Evolutionary conservation across 495 filamentous ascomycete genomes (phyloP).

Genomic region (Lasiosphaeria hispida): DNA sequence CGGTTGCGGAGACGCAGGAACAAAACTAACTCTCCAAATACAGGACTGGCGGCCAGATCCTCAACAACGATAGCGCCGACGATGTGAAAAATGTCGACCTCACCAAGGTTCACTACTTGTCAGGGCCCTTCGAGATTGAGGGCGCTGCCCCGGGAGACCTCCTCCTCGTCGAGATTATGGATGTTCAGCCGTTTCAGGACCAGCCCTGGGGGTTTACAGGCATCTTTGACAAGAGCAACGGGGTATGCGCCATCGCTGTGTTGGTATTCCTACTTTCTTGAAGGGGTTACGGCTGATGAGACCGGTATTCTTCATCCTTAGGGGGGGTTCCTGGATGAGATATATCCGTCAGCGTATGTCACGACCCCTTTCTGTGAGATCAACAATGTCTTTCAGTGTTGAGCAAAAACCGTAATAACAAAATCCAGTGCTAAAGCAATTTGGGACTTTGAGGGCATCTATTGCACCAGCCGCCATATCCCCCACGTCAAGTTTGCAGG

Average conservation of each 20-base stretch:
- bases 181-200: constrained; percentile 86
- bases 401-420: background rate
- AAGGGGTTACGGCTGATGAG: background rate
- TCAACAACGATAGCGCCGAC: constrained; percentile 85
- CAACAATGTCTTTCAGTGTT: background rate
- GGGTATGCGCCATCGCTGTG: constrained; percentile 30
- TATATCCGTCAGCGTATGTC: constrained; percentile 75
- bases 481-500: constrained; percentile 84
- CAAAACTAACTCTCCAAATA: background rate
- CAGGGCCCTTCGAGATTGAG: constrained; percentile 87
- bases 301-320: background rate
- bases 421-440: constrained; percentile 79
- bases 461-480: constrained; percentile 86
- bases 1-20: background rate
- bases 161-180: constrained; percentile 89
- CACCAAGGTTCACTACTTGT: constrained; percentile 81
- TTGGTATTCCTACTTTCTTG: background rate
- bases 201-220: constrained; percentile 92
- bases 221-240: constrained; percentile 78
- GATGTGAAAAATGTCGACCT: constrained; percentile 85
- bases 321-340: constrained; percentile 87
- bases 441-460: constrained; percentile 97
- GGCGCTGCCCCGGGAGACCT: constrained; percentile 84
- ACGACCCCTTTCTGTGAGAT: background rate
- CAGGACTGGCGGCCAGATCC: constrained; percentile 80